phyloP scores from a whole-genome alignment of 2,329 filamentous ascomycete species.

The Penicillium psychrosexuale region DNA sequence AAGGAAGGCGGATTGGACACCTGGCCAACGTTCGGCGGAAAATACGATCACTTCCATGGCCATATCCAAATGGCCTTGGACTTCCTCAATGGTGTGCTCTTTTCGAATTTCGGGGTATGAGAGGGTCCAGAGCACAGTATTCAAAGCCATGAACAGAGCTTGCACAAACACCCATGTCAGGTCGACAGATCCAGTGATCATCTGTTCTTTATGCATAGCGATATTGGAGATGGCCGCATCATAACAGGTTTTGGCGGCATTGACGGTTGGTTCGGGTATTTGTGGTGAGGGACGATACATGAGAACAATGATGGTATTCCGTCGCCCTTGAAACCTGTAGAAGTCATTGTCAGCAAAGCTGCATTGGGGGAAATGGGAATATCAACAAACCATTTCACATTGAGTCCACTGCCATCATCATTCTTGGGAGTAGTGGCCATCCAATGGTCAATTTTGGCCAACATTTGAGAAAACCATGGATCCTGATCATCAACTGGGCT shows the following conservation, averaged over 20 bases:
- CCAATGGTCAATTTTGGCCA: slow-evolving; percentile 76
- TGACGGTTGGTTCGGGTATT: slow-evolving; percentile 74
- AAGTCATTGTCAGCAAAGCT: background rate
- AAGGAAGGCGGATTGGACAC: slow-evolving; percentile 76
- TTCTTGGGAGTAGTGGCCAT: slow-evolving; percentile 70
- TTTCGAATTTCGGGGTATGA: slow-evolving; percentile 81
- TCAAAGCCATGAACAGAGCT: slow-evolving; percentile 85
- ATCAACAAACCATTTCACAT: slow-evolving; percentile 71
- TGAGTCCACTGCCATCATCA: slow-evolving; percentile 66
- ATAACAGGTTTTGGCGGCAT: slow-evolving; percentile 78
- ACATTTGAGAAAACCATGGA: slow-evolving; percentile 82
- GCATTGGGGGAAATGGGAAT: background rate
- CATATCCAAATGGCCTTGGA: slow-evolving; percentile 69
- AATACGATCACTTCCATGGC: slow-evolving; percentile 75
- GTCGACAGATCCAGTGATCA: slow-evolving; percentile 71
- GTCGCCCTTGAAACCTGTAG: slow-evolving; percentile 62
- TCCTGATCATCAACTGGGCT: slow-evolving; percentile 76
- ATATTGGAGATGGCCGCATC: slow-evolving; percentile 81
- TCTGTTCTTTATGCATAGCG: slow-evolving; percentile 73
- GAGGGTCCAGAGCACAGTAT: slow-evolving; percentile 85
- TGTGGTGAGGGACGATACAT: slow-evolving; percentile 90
- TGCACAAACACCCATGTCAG: slow-evolving; percentile 93
- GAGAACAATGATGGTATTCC: slow-evolving; percentile 84
- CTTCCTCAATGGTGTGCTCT: slow-evolving; percentile 68
- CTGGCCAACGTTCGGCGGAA: slow-evolving; percentile 87